Evolutionary conservation across 805 yeast species (phyloP).

Genomic region (Deakozyma indianensis): DNA sequence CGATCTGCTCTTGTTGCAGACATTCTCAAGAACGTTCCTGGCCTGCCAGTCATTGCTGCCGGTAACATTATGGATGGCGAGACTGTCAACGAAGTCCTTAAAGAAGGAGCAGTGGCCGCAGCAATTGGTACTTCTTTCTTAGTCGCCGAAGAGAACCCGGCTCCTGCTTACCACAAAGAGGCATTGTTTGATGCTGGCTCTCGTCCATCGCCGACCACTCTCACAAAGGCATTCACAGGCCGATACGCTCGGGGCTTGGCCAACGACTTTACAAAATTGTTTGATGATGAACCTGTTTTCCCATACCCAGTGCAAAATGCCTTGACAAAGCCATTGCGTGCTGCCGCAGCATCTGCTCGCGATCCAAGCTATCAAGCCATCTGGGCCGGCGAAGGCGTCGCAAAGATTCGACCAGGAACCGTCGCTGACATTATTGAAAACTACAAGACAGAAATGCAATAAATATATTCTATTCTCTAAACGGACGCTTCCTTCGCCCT

Average conservation of each 20-base stretch:
- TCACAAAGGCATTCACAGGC: constrained; percentile 12
- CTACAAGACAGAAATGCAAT: neutral
- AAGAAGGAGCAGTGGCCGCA: constrained; percentile 35
- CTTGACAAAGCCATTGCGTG: constrained; percentile 10
- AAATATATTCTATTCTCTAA: neutral
- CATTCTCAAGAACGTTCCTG: constrained; percentile 7
- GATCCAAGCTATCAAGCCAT: constrained; percentile 5
- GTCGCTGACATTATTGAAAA: neutral
- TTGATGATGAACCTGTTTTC: constrained; percentile 3
- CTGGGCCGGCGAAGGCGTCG: constrained; percentile 8
- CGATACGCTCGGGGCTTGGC: constrained; percentile 11
- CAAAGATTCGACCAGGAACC: neutral
- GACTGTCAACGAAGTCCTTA: constrained; percentile 20
- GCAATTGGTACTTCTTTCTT: constrained; percentile 44
- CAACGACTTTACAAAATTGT: constrained; percentile 6
- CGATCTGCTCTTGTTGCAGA: constrained; percentile 14
- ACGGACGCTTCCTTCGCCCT: neutral
- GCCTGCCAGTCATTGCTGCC: constrained; percentile 28
- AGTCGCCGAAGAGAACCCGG: constrained; percentile 20
- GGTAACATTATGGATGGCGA: constrained; percentile 35
- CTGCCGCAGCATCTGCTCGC: constrained; percentile 4
- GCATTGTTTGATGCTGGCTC: constrained; percentile 2
- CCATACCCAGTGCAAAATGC: constrained; percentile 14
- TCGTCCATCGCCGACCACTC: constrained; percentile 4
- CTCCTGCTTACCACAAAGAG: constrained; percentile 7